Evolutionary conservation across 2,329 filamentous ascomycete species (phyloP).

Genomic region (Grosmannia huntii): DNA sequence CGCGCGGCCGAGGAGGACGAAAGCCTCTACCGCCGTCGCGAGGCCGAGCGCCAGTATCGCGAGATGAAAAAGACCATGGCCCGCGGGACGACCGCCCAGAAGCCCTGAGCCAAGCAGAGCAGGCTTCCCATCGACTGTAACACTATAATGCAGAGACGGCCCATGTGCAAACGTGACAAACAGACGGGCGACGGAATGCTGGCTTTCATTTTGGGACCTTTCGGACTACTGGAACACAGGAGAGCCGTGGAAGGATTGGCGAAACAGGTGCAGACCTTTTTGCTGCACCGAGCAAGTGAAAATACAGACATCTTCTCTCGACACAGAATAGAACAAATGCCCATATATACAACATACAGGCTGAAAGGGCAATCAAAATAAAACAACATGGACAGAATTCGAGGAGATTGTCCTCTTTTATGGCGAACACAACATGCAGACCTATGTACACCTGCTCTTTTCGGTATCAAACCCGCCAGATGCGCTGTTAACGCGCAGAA

Average conservation of each 20-base stretch:
- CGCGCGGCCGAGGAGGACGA: slow-evolving; percentile 39
- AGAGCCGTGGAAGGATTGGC: background rate
- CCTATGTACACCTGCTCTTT: background rate
- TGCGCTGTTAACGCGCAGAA: background rate
- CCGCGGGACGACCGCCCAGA: background rate
- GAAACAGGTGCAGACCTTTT: background rate
- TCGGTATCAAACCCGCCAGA: background rate
- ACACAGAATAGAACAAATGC: background rate
- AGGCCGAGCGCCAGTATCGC: slow-evolving; percentile 12
- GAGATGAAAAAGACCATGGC: slow-evolving; percentile 9
- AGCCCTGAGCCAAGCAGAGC: background rate
- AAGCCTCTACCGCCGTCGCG: slow-evolving; percentile 11
- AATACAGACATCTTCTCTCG: background rate
- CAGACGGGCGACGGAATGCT: background rate
- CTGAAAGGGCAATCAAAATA: background rate
- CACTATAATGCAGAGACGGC: background rate
- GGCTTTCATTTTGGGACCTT: background rate
- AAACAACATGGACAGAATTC: background rate
- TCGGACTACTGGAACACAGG: background rate
- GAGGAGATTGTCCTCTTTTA: background rate
- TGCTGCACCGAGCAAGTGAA: background rate
- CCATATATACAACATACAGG: background rate
- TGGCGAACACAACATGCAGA: background rate
- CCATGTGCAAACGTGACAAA: background rate
- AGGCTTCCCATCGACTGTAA: background rate